Percentiles rank a stretch among this genome's conserved stretches.
phyloP scores from a whole-genome alignment of 2,329 filamentous ascomycete species.

The Monosporascus sp. region DNA sequence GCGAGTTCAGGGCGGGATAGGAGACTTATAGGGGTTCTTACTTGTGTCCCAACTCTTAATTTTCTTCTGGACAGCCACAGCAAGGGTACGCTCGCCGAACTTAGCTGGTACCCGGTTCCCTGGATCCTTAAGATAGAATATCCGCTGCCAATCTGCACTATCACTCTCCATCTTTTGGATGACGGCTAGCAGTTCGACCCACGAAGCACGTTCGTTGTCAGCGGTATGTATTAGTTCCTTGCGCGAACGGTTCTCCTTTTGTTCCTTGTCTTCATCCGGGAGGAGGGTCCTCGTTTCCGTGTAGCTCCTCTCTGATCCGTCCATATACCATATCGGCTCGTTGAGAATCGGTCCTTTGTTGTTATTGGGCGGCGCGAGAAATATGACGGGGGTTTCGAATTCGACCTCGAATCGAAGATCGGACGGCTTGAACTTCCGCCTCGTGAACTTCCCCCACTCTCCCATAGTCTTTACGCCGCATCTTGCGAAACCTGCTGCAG shows the following conservation, averaged over 20 bases:
- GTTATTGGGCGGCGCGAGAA: constrained; percentile 14
- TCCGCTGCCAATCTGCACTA: constrained; percentile 21
- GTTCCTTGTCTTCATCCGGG: constrained; percentile 2
- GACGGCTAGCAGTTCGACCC: constrained; percentile 26
- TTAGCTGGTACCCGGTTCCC: not conserved
- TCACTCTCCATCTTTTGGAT: constrained; percentile 26
- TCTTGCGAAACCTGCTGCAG: constrained; percentile 4
- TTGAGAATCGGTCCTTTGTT: constrained; percentile 8
- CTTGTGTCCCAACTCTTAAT: constrained; percentile 17
- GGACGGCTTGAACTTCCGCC: constrained; percentile 9
- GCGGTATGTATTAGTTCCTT: constrained; percentile 24
- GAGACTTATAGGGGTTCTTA: not conserved
- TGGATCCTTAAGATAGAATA: not conserved
- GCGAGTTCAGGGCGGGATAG: not conserved
- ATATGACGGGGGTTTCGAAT: constrained; percentile 18
- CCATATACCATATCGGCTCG: constrained; percentile 12
- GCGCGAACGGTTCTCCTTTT: constrained; percentile 1
- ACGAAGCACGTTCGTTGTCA: constrained; percentile 32
- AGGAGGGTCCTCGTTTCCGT: constrained; percentile 8
- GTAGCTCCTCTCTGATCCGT: constrained; percentile 12
- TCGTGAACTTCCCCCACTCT: constrained; percentile 12
- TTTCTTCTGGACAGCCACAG: constrained; percentile 16
- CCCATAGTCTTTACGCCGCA: constrained; percentile 13
- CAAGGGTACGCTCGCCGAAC: constrained; percentile 7
- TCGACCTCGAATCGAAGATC: constrained; percentile 18